Conservation (phyloP, 1,139 yeast genomes). For the Entelexis paramagnoliae region DNA sequence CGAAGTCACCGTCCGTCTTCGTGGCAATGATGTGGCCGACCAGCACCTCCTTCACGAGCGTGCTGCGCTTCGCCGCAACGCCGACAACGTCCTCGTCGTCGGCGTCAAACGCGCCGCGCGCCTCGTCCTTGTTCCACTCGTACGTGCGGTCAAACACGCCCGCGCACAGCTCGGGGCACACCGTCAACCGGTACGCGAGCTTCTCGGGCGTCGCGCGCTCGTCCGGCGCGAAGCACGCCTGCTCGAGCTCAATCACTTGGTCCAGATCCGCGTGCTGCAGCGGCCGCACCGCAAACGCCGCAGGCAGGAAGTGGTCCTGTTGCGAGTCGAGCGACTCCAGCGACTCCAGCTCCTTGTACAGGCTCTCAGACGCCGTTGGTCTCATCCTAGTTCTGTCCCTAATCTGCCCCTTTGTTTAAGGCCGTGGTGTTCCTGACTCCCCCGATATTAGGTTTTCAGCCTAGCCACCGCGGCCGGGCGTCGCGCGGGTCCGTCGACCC, state of each 20-base stretch:
- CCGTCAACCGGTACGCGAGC: constrained; percentile 57
- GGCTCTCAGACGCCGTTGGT: constrained; percentile 24
- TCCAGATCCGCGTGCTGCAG: constrained; percentile 58
- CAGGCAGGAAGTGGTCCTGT: constrained; percentile 35
- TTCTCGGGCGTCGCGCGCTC: constrained; percentile 53
- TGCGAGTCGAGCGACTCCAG: constrained; percentile 1
- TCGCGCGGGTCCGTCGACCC: neutral
- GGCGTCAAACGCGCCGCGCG: constrained; percentile 8
- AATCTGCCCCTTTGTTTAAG: neutral
- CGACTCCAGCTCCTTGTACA: constrained; percentile 20
- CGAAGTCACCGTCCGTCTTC: constrained; percentile 44
- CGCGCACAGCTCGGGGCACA: constrained; percentile 82
- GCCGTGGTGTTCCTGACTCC: neutral
- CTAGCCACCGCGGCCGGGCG: neutral
- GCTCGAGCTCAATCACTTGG: constrained; percentile 52
- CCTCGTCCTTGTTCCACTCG: constrained; percentile 21
- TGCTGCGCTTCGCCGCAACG: constrained; percentile 33
- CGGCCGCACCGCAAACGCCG: constrained; percentile 74
- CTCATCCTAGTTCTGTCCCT: constrained; percentile 17
- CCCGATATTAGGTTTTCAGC: constrained; percentile 5
- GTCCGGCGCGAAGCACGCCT: constrained; percentile 54
- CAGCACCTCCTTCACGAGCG: constrained; percentile 46
- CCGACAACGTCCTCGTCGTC: constrained; percentile 27
- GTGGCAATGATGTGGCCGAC: constrained; percentile 83
- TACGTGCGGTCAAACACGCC: constrained; percentile 76